Conservation (phyloP, 805 yeast genomes). For the Kodamaea sagamina region DNA sequence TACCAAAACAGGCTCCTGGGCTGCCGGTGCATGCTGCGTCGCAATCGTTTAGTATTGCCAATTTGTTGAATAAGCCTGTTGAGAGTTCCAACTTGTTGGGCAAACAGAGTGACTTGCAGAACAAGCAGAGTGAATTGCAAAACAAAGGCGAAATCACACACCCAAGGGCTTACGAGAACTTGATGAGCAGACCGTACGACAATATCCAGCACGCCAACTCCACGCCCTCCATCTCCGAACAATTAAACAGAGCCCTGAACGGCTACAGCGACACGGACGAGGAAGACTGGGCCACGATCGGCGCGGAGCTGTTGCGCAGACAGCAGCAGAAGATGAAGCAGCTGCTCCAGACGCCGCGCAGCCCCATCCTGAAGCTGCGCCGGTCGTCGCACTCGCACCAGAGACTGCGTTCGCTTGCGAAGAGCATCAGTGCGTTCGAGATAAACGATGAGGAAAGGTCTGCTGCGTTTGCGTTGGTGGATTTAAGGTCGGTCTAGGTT, state of each 20-base stretch:
- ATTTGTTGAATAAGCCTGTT: slow-evolving; percentile 17
- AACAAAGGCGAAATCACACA: too few relatives aligned
- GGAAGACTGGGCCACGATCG: slow-evolving; percentile 94
- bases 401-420: slow-evolving; percentile 11
- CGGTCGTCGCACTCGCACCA: slow-evolving; percentile 13
- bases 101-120: too few relatives aligned
- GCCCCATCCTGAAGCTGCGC: slow-evolving; percentile 11
- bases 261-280: slow-evolving; percentile 81
- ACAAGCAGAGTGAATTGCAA: too few relatives aligned
- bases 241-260: background rate
- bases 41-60: slow-evolving; percentile 16
- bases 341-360: slow-evolving; percentile 13
- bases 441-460: slow-evolving; percentile 44
- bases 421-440: slow-evolving; percentile 8
- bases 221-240: slow-evolving; percentile 14
- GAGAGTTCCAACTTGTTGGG: too few relatives aligned
- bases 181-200: too few relatives aligned
- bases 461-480: slow-evolving; percentile 69
- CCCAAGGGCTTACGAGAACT: too few relatives aligned
- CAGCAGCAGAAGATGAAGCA: slow-evolving; percentile 19
- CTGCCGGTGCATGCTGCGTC: slow-evolving; percentile 9
- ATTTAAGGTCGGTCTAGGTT: slow-evolving; percentile 35
- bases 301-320: slow-evolving; percentile 66
- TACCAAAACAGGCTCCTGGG: slow-evolving; percentile 8
- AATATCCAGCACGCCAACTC: slow-evolving; percentile 13